Evolutionary conservation across 495 filamentous ascomycete genomes (phyloP), one percentile per base, ranked within the genome.

Genomic region (Cercophora scortea): DNA sequence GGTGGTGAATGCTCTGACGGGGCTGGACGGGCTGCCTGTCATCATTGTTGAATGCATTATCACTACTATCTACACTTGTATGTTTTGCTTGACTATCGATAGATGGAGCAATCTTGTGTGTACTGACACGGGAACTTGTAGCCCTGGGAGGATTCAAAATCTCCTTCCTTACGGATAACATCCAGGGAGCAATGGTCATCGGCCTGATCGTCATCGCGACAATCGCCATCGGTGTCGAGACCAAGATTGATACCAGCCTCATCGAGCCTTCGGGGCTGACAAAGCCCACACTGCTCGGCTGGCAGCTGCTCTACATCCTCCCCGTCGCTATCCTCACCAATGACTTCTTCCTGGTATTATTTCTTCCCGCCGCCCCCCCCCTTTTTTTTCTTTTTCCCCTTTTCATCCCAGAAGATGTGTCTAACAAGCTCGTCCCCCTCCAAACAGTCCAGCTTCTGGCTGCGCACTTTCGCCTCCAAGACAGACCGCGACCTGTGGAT

Each of bases 41-140:
- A 72, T 89, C 45, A 86, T 90, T 59, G 84, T 88, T 1, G 74
- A 90, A 58, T 85, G 83, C 63, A 64, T 74, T 39, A 75, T 90
- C 44, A 89, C 86, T 1, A 86, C 87, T 12, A 82, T 87, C 44
- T 90, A 90, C 61, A 90, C 86, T 0, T 87, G 85, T 87, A 75
- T 52, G 80, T 62, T 9, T 45, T 38, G 11, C 3, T 15, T 36
- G 6, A 16, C 32, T 46, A 43, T 48, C 4, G 17, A 19, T 12
- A 16, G 9, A 15, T 33, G 8, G 7, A n/a, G 0, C 7, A 32
- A 25, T 18, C 16, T 15, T n/a, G n/a, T n/a, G n/a, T 8, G 6
- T 25, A 40, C 60, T 65, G 25, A 60, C 53, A 58, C 44, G 47
- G 47, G 34, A n/a, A 11, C 36, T 45, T 35, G 4, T 51, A 88